Evolutionary conservation across 2,329 filamentous ascomycete genomes (phyloP).

Genomic region (Sporothrix schenckii): DNA sequence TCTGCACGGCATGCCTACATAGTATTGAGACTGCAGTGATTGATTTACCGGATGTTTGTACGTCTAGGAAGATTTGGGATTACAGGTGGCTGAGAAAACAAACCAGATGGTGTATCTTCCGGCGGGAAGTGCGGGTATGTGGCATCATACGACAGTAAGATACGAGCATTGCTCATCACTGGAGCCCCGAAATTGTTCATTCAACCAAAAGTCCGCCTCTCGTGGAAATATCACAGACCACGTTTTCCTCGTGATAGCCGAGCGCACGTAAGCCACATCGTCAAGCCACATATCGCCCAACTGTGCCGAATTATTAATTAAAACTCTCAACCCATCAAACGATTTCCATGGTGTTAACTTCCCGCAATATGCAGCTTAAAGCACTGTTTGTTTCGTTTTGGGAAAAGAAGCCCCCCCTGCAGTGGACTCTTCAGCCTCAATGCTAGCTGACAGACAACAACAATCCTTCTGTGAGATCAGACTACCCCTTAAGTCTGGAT

Average conservation of each 20-base stretch:
- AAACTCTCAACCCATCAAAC: slow-evolving; percentile 10
- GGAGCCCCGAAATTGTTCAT: background rate
- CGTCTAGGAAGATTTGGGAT: background rate
- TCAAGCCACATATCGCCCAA: background rate
- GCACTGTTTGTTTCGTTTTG: slow-evolving; percentile 21
- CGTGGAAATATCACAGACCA: background rate
- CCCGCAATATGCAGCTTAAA: slow-evolving; percentile 19
- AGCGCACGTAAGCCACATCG: slow-evolving; percentile 3
- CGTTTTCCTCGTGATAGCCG: background rate
- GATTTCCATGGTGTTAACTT: slow-evolving; percentile 5
- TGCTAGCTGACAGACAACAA: background rate
- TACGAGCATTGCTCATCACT: background rate
- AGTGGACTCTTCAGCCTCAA: slow-evolving; percentile 8
- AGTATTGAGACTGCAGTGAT: background rate
- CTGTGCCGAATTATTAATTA: slow-evolving; percentile 13
- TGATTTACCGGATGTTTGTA: background rate
- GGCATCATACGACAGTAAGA: background rate
- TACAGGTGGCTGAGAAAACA: background rate
- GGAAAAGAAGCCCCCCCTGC: background rate
- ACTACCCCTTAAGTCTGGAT: background rate
- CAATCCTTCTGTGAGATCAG: background rate
- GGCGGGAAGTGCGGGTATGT: background rate
- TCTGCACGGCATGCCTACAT: background rate
- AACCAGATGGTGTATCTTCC: background rate
- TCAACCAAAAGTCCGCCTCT: background rate